Evolutionary conservation across 1,284 basidiomycete species (phyloP), one percentile per base, ranked within the genome.

Genomic region (Ganoderma resinaceum): DNA sequence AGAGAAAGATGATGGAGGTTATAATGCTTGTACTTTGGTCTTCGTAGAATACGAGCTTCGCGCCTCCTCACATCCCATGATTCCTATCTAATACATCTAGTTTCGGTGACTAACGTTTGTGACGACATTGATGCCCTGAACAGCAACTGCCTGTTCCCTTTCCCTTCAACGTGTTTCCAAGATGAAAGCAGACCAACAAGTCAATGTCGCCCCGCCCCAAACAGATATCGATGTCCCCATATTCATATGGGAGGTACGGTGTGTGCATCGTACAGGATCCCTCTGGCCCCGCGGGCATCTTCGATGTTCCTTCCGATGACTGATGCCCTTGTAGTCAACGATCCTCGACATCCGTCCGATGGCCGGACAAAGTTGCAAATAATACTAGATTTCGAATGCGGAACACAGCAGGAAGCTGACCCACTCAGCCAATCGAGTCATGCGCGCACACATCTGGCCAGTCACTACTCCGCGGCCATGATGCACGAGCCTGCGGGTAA

Each of bases 21-120:
- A 88, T 91, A 93, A 92, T 93, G 90, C 91, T 83, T 76, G 76
- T 78, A 78, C 79, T 79, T 77, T 79, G 65, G 73, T n/a, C 73
- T 71, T 52, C 66, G 74, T 78, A 78, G 76, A 75, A 71, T 71
- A 74, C 70, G 82, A 82, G 89, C 89, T 91, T 91, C 89, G 89
- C 89, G 86, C 85, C 84, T 85, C 87, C 89, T 82, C 72, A 91
- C 88, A 91, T 62, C 46, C 35, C 23, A 31, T n/a, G n/a, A n/a
- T n/a, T n/a, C n/a, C n/a, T n/a, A n/a, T 37, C 35, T n/a, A 59
- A 38, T 59, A 9, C 35, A 59, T n/a, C 33, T n/a, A 8, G 4
- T 58, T 37, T 58, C 33, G 12, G 37, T 23, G 18, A 31, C 20
- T 9, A 58, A 29, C 26, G 31, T 53, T 11, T 8, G 29, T 29